Conservation (phyloP, 2,329 filamentous ascomycete species). For the Neonectria coccinea region DNA sequence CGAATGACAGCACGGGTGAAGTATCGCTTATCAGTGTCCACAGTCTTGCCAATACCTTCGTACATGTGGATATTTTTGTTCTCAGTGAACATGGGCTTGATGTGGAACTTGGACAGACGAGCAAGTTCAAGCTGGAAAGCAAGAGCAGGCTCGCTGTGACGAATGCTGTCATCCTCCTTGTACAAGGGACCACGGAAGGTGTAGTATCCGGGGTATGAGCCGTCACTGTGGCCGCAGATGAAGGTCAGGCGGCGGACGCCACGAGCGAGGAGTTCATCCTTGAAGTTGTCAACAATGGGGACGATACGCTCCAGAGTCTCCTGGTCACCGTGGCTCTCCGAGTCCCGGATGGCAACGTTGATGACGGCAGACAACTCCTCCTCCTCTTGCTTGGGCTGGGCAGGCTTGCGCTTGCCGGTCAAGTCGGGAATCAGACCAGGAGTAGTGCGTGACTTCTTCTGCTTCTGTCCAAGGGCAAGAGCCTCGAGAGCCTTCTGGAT, state of each 20-base stretch:
- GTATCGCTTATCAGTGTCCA: constrained; percentile 97
- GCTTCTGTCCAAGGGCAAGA: constrained; percentile 72
- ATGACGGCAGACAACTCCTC: constrained; percentile 91
- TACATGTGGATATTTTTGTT: constrained; percentile 99
- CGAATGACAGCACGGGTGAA: constrained; percentile 97
- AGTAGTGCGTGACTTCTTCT: constrained; percentile 65
- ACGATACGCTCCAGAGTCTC: constrained; percentile 83
- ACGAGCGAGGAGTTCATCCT: constrained; percentile 83
- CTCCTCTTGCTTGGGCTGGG: constrained; percentile 38
- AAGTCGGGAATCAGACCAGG: constrained; percentile 78
- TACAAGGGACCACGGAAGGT: constrained; percentile 96
- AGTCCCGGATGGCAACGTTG: constrained; percentile 91
- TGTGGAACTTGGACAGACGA: constrained; percentile 95
- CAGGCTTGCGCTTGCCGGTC: constrained; percentile 75
- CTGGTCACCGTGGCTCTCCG: constrained; percentile 84
- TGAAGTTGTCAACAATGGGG: constrained; percentile 81
- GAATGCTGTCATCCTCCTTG: constrained; percentile 92
- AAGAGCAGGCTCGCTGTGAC: constrained; percentile 94
- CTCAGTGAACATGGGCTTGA: constrained; percentile 98
- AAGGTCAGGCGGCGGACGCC: constrained; percentile 92
- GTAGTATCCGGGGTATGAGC: constrained; percentile 95
- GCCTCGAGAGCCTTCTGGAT: constrained; percentile 86
- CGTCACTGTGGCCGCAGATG: constrained; percentile 94
- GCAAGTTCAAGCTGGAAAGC: constrained; percentile 98
- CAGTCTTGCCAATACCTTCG: constrained; percentile 93